Base-by-base conservation (phyloP, 495 filamentous ascomycete genomes). In the Hyaloscypha finlandica region DNA sequence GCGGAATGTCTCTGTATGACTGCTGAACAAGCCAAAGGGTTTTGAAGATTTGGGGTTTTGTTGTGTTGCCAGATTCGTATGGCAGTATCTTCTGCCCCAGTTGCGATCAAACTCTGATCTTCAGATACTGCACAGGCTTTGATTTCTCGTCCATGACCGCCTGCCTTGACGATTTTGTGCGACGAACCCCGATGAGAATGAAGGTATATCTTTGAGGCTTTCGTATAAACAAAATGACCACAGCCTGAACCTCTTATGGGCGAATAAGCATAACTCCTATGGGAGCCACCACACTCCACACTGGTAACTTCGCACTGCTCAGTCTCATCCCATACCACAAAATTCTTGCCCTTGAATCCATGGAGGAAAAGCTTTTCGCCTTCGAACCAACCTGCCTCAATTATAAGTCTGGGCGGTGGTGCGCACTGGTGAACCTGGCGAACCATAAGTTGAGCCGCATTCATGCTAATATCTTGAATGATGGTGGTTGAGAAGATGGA, bases 61-160 rank as follows among this genome's bases (percentile, higher is more conserved):
- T 61, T 32, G 52, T 71, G 71, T n/a, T n/a, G 22, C 78, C 85
- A 91, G 30, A 98, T 83, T 22, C 91, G 85, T 66, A 98, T 89
- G 0, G 85, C 80, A 0, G 96, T 98, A 70, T 98, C 95, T 77
- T 98, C 95, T 0, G 92, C 90, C 0, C 91, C 95, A 0, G 94
- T 98, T 1, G 91, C 94, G 48, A 97, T 76, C 20, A 88, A 77
- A 8, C 68, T 68, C 35, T 69, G 53, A 48, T 75, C 57, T 68
- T 71, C 32, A 73, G 76, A 83, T 8, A 88, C 73, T n/a, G 91
- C 87, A 67, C 89, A 79, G 2, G 89, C 81, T 76, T 94, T 94
- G 68, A 97, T 90, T 79, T 99, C 95, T 39, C 95, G 78, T 0
- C 95, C 95, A 76, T 99, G 95, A 1, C 85, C 85, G 0, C 95